Evolutionary conservation across 495 filamentous ascomycete species (phyloP).

Genomic region (Annulohypoxylon stygium): DNA sequence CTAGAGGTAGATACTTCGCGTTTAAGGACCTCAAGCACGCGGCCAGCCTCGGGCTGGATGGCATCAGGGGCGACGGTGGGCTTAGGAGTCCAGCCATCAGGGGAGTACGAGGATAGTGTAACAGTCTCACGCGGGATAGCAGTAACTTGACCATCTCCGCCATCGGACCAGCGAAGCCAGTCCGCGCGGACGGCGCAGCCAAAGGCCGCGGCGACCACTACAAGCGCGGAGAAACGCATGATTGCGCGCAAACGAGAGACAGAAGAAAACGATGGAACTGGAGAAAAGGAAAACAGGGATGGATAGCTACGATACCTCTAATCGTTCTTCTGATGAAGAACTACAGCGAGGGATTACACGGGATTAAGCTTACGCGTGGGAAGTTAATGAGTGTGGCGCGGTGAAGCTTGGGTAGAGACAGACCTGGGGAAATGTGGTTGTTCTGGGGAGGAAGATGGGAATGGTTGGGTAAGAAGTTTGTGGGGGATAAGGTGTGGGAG

Average conservation of each 20-base stretch:
- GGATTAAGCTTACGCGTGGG: neutral
- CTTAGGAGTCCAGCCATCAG: conserved; percentile 44
- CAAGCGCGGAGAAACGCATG: conserved; percentile 33
- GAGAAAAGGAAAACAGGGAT: neutral
- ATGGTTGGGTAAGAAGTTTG: conserved; percentile 3
- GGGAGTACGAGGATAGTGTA: neutral
- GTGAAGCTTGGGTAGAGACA: neutral
- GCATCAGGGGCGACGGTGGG: conserved; percentile 44
- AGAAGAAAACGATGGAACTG: neutral
- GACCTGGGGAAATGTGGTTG: neutral
- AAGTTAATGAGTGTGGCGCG: neutral
- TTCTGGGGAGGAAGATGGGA: neutral
- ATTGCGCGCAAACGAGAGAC: neutral
- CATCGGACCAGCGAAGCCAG: conserved; percentile 43
- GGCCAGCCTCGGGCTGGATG: conserved; percentile 7
- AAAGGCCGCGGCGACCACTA: conserved; percentile 29
- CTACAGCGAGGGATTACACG: conserved; percentile 2
- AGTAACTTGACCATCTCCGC: conserved; percentile 11
- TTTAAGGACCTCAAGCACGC: conserved; percentile 35
- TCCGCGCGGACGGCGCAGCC: conserved; percentile 35
- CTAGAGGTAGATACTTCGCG: conserved; percentile 24
- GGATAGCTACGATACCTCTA: conserved; percentile 10
- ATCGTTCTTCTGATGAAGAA: conserved; percentile 15
- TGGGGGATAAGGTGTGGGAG: neutral
- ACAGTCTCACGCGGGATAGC: conserved; percentile 36